A percentile compares a stretch with the other conserved stretches of the same genome.
Evolutionary conservation across 2,329 filamentous ascomycete genomes (phyloP).

Genomic region (Ophiostoma novo-ulmi): DNA sequence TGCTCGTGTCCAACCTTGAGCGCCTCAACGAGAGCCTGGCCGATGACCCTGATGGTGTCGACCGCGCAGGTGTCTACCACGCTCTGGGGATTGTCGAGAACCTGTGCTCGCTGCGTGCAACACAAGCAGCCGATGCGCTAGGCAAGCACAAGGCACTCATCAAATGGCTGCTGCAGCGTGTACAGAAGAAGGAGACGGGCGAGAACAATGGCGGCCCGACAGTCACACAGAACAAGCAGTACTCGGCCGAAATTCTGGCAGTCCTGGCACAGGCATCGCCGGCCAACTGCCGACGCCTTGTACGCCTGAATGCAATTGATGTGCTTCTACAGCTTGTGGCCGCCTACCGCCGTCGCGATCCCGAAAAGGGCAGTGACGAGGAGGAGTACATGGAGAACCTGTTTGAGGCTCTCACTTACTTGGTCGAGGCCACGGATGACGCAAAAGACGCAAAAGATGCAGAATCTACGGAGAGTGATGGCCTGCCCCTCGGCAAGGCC

Average conservation of each 20-base stretch:
- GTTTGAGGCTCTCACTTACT: constrained; percentile 78
- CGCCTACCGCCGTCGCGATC: constrained; percentile 79
- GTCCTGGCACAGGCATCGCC: constrained; percentile 76
- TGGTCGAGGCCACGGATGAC: constrained; percentile 46
- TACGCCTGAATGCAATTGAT: constrained; percentile 67
- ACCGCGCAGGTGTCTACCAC: constrained; percentile 82
- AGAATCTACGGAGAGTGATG: constrained; percentile 29
- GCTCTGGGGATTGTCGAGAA: constrained; percentile 80
- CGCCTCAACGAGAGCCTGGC: constrained; percentile 70
- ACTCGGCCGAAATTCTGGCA: constrained; percentile 84
- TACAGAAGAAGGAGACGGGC: constrained; percentile 57
- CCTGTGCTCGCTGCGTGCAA: constrained; percentile 61
- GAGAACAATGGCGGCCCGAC: constrained; percentile 34
- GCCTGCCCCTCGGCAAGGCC: constrained; percentile 53
- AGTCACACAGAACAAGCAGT: constrained; percentile 89
- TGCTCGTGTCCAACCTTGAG: constrained; percentile 71
- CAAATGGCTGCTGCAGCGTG: constrained; percentile 68
- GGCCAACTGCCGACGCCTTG: constrained; percentile 59
- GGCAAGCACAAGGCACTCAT: constrained; percentile 64
- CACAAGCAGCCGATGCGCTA: constrained; percentile 63
- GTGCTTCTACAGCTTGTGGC: constrained; percentile 75
- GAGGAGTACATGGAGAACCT: constrained; percentile 94
- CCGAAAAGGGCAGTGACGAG: constrained; percentile 77
- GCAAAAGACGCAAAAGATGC: constrained; percentile 25
- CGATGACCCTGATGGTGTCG: constrained; percentile 56